Percentiles rank a stretch among this genome's conserved stretches.
phyloP scores from a whole-genome alignment of 306 rosid genomes.

The Cucurbita moschata region DNA sequence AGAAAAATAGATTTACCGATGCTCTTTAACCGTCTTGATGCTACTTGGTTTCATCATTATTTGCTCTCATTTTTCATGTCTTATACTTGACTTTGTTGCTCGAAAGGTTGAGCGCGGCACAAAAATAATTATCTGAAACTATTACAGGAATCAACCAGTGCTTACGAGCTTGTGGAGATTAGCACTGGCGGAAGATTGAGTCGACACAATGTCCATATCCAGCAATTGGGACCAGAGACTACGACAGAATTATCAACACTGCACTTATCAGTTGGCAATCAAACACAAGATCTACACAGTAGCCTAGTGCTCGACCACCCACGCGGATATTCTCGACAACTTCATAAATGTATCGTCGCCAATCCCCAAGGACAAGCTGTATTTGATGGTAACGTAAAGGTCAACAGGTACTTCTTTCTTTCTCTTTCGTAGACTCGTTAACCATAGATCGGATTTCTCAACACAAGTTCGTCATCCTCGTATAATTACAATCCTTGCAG shows the following conservation, averaged over 20 bases:
- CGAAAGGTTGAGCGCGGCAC: neutral
- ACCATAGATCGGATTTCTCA: neutral
- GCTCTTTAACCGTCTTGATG: neutral
- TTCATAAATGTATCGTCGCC: constrained; percentile 84
- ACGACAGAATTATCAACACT: constrained; percentile 61
- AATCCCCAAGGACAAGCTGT: constrained; percentile 84
- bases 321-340: constrained; percentile 78
- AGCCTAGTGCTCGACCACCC: constrained; percentile 75
- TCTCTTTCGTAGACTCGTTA: neutral
- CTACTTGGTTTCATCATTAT: neutral
- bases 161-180: constrained; percentile 64
- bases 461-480: neutral
- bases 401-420: constrained; percentile 59
- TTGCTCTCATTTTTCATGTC: too few species aligned
- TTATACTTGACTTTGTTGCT: too few species aligned
- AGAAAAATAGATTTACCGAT: neutral
- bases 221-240: constrained; percentile 79
- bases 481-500: neutral
- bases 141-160: constrained; percentile 59
- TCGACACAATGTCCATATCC: constrained; percentile 79
- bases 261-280: constrained; percentile 61
- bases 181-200: constrained; percentile 81
- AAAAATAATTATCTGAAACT: neutral
- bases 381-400: constrained; percentile 80
- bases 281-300: constrained; percentile 91